These are phyloP conservation scores for Claviceps fusiformis DNA, from an alignment of 2,329 filamentous ascomycete species.

Conservation along the genomic window DNA sequence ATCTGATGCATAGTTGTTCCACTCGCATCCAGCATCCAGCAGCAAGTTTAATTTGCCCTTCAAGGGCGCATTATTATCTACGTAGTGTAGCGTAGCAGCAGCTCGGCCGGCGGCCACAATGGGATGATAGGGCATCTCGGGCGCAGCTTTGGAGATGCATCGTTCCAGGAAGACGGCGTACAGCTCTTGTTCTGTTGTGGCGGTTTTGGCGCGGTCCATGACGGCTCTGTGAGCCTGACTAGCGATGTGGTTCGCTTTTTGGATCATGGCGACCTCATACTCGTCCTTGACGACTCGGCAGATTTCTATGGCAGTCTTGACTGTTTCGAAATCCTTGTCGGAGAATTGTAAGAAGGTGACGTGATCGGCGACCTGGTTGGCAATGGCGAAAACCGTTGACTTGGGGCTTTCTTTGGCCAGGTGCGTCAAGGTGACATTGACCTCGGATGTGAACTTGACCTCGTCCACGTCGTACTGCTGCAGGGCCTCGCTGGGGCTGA, in stretches of 20 bases:
- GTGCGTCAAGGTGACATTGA: constrained; percentile 57
- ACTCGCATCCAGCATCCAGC: constrained; percentile 72
- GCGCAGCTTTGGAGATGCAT: constrained; percentile 62
- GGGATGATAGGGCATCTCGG: constrained; percentile 74
- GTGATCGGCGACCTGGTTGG: constrained; percentile 59
- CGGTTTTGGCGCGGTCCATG: constrained; percentile 45
- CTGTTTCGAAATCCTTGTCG: constrained; percentile 41
- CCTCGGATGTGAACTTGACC: constrained; percentile 56
- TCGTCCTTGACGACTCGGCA: constrained; percentile 60
- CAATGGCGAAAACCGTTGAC: constrained; percentile 58
- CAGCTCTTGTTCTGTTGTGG: constrained; percentile 68
- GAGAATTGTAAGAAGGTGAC: constrained; percentile 60
- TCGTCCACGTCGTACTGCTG: constrained; percentile 69
- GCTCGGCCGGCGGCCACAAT: constrained; percentile 73
- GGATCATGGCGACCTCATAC: constrained; percentile 60
- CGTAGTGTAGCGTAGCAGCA: constrained; percentile 79
- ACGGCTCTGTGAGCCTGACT: constrained; percentile 52
- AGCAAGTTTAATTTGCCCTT: constrained; percentile 64
- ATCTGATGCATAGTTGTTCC: constrained; percentile 57
- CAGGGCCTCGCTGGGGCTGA: constrained; percentile 62
- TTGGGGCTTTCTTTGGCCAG: constrained; percentile 25
- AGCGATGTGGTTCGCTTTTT: constrained; percentile 58
- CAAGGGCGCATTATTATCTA: constrained; percentile 60
- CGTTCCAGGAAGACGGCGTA: constrained; percentile 67
- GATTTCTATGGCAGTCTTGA: constrained; percentile 53